Evolutionary conservation across 306 rosid genomes (phyloP).

Genomic region (Malus sieversii): DNA sequence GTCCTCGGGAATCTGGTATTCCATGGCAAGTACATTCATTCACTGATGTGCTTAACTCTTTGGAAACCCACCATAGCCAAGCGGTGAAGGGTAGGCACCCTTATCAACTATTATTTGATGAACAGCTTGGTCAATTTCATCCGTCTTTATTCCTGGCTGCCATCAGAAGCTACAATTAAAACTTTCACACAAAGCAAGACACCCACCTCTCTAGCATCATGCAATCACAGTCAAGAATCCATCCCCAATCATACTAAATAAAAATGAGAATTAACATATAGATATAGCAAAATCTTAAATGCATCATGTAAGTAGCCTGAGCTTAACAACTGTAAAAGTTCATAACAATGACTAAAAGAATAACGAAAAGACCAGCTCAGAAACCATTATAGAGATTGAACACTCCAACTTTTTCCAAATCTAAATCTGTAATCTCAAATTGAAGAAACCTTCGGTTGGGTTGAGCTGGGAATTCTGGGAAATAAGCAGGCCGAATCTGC

Average conservation of each 20-base stretch:
- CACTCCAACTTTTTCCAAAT: background rate
- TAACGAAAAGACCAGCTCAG: background rate
- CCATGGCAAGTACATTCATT: conserved; percentile 97
- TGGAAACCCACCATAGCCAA: conserved; percentile 91
- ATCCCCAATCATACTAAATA: background rate
- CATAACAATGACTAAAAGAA: background rate
- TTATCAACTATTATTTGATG: conserved; percentile 91
- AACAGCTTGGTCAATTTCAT: conserved; percentile 92
- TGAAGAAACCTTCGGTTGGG: background rate
- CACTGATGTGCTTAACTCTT: conserved; percentile 96
- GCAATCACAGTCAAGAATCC: background rate
- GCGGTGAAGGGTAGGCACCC: conserved; percentile 94
- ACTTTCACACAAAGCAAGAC: conserved; percentile 13
- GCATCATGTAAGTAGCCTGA: background rate
- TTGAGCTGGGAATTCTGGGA: too few relatives aligned
- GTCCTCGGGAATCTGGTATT: conserved; percentile 80
- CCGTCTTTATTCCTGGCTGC: conserved; percentile 91
- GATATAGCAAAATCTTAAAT: background rate
- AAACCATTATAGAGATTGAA: background rate
- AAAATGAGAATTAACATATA: background rate
- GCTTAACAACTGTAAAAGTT: background rate
- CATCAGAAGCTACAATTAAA: conserved; percentile 48
- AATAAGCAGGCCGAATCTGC: background rate
- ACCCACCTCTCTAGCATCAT: background rate
- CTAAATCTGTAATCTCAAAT: background rate